Percentiles rank a stretch among this genome's conserved stretches.
phyloP scores from a whole-genome alignment of 257 asterid genomes.

The Henckelia pumila region DNA sequence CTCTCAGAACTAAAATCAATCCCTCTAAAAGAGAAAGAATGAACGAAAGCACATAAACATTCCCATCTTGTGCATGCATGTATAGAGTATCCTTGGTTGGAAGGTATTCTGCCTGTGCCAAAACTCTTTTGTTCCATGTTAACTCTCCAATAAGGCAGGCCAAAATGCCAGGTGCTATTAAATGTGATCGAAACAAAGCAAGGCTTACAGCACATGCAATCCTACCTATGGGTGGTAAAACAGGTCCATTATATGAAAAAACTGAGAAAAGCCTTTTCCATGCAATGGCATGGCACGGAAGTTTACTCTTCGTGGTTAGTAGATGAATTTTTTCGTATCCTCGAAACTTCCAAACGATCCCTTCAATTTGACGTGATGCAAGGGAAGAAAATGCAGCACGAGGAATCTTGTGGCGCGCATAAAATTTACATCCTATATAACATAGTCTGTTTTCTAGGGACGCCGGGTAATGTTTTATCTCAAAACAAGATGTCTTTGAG shows the following conservation, averaged over 20 bases:
- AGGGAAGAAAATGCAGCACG: slow-evolving; percentile 44
- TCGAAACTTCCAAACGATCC: slow-evolving; percentile 35
- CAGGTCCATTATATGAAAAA: slow-evolving; percentile 50
- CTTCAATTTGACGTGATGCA: slow-evolving; percentile 35
- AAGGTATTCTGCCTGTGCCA: slow-evolving; percentile 59
- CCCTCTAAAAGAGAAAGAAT: slow-evolving; percentile 63
- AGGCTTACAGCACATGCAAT: slow-evolving; percentile 71
- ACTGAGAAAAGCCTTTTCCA: slow-evolving; percentile 60
- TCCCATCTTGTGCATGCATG: slow-evolving; percentile 63
- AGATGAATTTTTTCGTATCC: slow-evolving; percentile 28
- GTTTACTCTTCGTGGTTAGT: slow-evolving; percentile 30
- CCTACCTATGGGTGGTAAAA: slow-evolving; percentile 55
- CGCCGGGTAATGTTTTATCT: slow-evolving; percentile 30
- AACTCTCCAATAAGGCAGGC: slow-evolving; percentile 63
- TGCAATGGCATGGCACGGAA: slow-evolving; percentile 49
- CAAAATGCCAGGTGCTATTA: slow-evolving; percentile 74
- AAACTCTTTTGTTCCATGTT: slow-evolving; percentile 40
- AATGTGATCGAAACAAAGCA: slow-evolving; percentile 76
- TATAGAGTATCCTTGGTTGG: slow-evolving; percentile 48
- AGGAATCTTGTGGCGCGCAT: slow-evolving; percentile 33
- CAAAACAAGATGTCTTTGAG: slow-evolving; percentile 34
- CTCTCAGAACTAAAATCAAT: slow-evolving; percentile 56
- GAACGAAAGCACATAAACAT: slow-evolving; percentile 45
- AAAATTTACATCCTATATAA: slow-evolving; percentile 30
- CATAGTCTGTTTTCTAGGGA: slow-evolving; percentile 24